Conservation (phyloP, 495 filamentous ascomycete genomes). For the Daldinia bambusicola region DNA sequence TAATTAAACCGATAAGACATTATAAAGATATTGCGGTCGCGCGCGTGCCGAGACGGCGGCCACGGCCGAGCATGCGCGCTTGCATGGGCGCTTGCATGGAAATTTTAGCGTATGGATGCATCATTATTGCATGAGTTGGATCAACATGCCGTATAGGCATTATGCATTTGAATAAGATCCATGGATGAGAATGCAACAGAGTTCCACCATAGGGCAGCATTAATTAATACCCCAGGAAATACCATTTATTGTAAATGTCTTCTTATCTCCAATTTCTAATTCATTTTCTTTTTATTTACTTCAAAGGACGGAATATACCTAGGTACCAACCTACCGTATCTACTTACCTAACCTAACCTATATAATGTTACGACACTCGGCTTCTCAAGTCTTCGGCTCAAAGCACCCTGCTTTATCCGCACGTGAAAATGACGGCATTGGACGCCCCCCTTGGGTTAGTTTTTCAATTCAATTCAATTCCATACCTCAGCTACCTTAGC, state of each 20-base stretch:
- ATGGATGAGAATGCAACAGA: neutral
- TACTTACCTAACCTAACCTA: too few species aligned
- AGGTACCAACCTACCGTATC: too few species aligned
- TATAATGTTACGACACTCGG: constrained; percentile 27
- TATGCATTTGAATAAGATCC: constrained; percentile 1
- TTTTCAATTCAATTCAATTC: constrained; percentile 9
- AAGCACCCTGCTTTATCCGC: constrained; percentile 28
- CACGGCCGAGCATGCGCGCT: too few species aligned
- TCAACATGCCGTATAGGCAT: neutral
- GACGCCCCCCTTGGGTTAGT: constrained; percentile 27
- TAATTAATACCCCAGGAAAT: neutral
- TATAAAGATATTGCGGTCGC: too few species aligned
- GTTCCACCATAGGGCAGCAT: neutral
- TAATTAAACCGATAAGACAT: too few species aligned
- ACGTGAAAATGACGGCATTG: constrained; percentile 38
- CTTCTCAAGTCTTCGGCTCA: constrained; percentile 25
- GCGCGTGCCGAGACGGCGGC: too few species aligned
- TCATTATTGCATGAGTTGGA: neutral
- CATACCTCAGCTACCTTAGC: neutral
- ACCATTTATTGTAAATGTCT: neutral
- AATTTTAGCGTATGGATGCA: constrained; percentile 2
- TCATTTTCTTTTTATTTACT: neutral
- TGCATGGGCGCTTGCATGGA: too few species aligned
- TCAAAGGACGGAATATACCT: neutral
- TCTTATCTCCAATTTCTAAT: neutral